Evolutionary conservation across 2,329 filamentous ascomycete species (phyloP).

Genomic region (Zarea fungicola): DNA sequence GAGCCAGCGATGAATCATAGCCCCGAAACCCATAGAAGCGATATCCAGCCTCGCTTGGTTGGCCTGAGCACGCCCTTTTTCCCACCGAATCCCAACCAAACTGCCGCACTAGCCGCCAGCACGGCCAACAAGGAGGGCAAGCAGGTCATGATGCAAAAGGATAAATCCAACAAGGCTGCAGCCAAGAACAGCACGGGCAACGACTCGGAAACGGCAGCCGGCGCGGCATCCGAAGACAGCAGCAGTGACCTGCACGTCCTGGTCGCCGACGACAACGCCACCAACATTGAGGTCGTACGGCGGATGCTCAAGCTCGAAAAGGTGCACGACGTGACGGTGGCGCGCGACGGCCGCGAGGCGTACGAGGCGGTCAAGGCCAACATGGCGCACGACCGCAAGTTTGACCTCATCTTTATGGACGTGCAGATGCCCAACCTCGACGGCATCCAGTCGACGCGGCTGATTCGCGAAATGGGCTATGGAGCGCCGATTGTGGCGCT

Average conservation of each 20-base stretch:
- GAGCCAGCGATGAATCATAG: constrained; percentile 15
- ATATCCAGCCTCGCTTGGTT: constrained; percentile 67
- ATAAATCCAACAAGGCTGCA: constrained; percentile 56
- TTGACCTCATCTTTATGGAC: constrained; percentile 94
- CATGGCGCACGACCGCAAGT: constrained; percentile 67
- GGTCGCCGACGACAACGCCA: constrained; percentile 68
- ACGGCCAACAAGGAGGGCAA: constrained; percentile 41
- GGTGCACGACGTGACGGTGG: constrained; percentile 82
- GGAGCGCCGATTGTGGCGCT: constrained; percentile 83
- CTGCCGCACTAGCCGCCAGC: neutral
- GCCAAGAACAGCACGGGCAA: no score
- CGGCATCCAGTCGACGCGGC: constrained; percentile 75
- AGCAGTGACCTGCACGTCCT: constrained; percentile 68
- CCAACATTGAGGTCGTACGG: constrained; percentile 54
- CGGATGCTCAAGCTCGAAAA: constrained; percentile 69
- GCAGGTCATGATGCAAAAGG: constrained; percentile 59
- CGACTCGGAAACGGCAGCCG: constrained; percentile 52
- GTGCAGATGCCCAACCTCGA: constrained; percentile 94
- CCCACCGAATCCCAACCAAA: constrained; percentile 33
- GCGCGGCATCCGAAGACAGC: no score
- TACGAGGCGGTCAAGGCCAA: constrained; percentile 78
- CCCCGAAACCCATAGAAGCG: constrained; percentile 43
- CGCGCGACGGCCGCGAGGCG: constrained; percentile 81
- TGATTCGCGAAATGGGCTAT: constrained; percentile 84
- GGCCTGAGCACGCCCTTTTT: constrained; percentile 84